Conservation (phyloP, 306 rosid species). For the Trichosanthes truncata region DNA sequence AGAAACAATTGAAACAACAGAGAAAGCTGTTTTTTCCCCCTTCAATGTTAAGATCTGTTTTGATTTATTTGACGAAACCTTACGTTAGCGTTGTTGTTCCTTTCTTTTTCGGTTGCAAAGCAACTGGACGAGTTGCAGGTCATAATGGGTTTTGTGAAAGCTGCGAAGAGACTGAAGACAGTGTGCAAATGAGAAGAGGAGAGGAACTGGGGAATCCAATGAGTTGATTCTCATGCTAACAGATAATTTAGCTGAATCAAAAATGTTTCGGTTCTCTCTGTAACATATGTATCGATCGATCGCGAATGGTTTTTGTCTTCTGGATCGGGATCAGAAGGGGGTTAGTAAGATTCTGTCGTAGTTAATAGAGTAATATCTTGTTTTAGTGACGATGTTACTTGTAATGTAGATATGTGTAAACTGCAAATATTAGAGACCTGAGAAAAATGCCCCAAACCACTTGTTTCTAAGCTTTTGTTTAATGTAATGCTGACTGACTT, state of each 20-base stretch:
- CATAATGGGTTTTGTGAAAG: conserved; percentile 81
- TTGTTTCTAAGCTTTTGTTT: conserved; percentile 4
- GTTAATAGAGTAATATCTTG: conserved; percentile 12
- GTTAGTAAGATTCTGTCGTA: not conserved
- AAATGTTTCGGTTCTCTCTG: not conserved
- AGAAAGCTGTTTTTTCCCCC: not conserved
- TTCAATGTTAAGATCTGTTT: too few relatives aligned
- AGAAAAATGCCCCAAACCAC: not conserved
- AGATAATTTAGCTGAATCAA: not conserved
- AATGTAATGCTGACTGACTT: not conserved
- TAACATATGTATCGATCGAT: conserved; percentile 1
- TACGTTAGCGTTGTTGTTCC: not conserved
- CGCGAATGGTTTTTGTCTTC: not conserved
- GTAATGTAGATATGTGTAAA: conserved; percentile 7
- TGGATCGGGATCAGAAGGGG: not conserved
- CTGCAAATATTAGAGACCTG: conserved; percentile 8
- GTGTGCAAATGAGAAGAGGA: conserved; percentile 68
- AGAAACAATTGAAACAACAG: not conserved
- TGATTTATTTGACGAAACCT: not conserved
- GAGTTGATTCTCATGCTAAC: not conserved
- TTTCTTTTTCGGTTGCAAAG: conserved; percentile 25
- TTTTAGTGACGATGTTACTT: conserved; percentile 14
- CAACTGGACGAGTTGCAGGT: conserved; percentile 99
- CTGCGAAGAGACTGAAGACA: conserved; percentile 84
- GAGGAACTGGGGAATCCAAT: conserved; percentile 3